Base-by-base conservation (phyloP, 768 basidiomycete genomes). In the Mrakia gelida region DNA sequence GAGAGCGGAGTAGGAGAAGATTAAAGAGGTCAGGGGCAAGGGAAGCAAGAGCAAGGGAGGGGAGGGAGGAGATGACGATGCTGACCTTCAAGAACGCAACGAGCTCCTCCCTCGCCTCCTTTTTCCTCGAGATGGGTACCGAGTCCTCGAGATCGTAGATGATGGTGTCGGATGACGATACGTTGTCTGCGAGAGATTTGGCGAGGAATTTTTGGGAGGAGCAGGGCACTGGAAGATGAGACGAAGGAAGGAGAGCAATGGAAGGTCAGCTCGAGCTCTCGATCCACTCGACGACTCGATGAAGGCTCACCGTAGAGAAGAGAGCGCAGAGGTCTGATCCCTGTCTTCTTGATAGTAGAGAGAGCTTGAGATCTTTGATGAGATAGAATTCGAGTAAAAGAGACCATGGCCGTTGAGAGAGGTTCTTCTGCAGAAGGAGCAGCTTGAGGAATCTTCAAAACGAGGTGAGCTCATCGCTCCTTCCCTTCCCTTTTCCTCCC, bases 121-220 rank as follows among this genome's bases (percentile, higher is more conserved):
- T 89, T 34, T 85, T 84, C 43, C 83, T 81, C 7, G 86, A 85
- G 5, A 91, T 91, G 6, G 92, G 86, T 0, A 95, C 89, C 79
- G 92, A 92, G 83, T 96, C 94, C 83, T 95, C 94, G 18, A 96
- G 86, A 85, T 96, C 94, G 81, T 94, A 95, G 34, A 94, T 91
- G 52, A 94, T 86, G 63, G 91, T 87, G 79, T 96, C 94, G 2
- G 93, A 90, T 1, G 85, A 82, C 21, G 87, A 86, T 15, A 81
- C 84, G 26, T 54, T 8, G 23, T n/a, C 49, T 11, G 21, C 28
- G 65, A 92, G 86, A 0, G 92, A 92, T 82, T 94, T 95, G 80
- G 90, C 86, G 49, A 96, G 89, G 91, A 94, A 93, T 59, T 89
- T 88, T 54, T 91, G 89, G 18, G 90, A 91, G 1, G 93, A 91